phyloP scores from a whole-genome alignment of 192 early-diverging fungal genomes.

The Fimicolochytrium jonesii region DNA sequence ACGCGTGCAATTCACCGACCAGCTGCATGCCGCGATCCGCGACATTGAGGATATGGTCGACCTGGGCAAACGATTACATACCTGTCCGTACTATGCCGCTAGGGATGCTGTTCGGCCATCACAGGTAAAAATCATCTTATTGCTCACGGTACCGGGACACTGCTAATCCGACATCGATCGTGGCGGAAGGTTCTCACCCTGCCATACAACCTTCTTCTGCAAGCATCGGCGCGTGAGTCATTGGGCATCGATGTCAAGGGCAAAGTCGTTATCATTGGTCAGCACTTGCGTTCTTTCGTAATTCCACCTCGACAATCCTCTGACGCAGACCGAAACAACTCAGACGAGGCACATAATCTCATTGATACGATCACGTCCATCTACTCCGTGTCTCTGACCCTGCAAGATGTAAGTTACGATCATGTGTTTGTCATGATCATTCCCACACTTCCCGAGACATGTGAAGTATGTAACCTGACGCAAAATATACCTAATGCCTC shows the following conservation, averaged over 20 bases:
- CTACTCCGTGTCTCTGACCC: conserved; percentile 58
- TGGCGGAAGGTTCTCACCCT: conserved; percentile 67
- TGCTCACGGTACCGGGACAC: not conserved
- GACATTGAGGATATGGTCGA: conserved; percentile 87
- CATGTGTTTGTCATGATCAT: too few relatives aligned
- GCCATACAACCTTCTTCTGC: conserved; percentile 84
- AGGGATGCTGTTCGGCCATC: conserved; percentile 50
- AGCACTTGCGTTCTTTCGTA: conserved; percentile 1
- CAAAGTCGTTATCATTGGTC: conserved; percentile 83
- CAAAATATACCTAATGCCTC: too few relatives aligned
- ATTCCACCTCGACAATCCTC: not conserved
- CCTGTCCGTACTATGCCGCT: conserved; percentile 85
- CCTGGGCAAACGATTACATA: conserved; percentile 51
- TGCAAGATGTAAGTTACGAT: conserved; percentile 53
- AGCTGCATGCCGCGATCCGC: conserved; percentile 11
- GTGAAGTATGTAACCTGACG: too few relatives aligned
- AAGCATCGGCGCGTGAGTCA: conserved; percentile 66
- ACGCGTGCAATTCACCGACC: conserved; percentile 6
- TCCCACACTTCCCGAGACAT: too few relatives aligned
- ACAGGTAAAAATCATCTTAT: conserved; percentile 32
- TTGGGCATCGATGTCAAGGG: conserved; percentile 64
- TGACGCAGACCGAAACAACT: too few relatives aligned
- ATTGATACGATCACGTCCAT: conserved; percentile 58
- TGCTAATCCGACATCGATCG: not conserved
- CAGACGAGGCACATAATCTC: conserved; percentile 53